These are phyloP conservation scores for Xylaria sp. DNA, from an alignment of 2,329 filamentous ascomycete species.

Conservation along the genomic window DNA sequence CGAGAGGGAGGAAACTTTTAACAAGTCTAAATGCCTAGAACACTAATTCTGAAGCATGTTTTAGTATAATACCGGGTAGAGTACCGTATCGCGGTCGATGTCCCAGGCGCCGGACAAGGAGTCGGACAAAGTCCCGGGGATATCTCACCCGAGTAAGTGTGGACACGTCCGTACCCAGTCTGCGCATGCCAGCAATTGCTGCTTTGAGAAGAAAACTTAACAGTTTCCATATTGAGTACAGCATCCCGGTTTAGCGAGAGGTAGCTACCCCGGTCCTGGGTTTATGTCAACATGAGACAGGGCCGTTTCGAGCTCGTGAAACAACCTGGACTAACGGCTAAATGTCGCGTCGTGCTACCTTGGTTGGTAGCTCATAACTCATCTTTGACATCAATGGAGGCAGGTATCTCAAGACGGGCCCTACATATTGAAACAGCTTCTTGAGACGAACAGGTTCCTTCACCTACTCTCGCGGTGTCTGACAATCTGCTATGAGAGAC, in stretches of 20 bases:
- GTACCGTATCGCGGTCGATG: background rate
- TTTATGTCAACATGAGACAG: background rate
- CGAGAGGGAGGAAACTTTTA: no score
- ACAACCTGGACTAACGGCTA: background rate
- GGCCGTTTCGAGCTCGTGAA: background rate
- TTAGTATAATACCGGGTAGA: constrained; percentile 6
- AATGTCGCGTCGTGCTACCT: constrained; percentile 10
- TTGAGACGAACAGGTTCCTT: background rate
- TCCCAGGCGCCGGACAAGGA: constrained; percentile 5
- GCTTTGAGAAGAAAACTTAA: background rate
- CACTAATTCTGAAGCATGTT: no score
- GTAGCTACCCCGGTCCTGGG: background rate
- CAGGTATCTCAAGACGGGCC: background rate
- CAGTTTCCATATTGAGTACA: background rate
- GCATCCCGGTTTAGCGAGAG: background rate
- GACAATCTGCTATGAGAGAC: background rate
- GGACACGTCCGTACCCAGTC: background rate
- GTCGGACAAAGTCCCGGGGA: constrained; percentile 1
- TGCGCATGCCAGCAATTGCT: constrained; percentile 3
- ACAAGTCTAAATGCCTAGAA: no score
- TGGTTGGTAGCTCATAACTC: background rate
- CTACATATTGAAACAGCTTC: constrained; percentile 10
- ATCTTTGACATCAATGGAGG: no score
- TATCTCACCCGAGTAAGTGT: background rate
- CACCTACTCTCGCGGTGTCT: background rate